Conservation (phyloP, 305 asterid species). For the Plantago lanceolata region DNA sequence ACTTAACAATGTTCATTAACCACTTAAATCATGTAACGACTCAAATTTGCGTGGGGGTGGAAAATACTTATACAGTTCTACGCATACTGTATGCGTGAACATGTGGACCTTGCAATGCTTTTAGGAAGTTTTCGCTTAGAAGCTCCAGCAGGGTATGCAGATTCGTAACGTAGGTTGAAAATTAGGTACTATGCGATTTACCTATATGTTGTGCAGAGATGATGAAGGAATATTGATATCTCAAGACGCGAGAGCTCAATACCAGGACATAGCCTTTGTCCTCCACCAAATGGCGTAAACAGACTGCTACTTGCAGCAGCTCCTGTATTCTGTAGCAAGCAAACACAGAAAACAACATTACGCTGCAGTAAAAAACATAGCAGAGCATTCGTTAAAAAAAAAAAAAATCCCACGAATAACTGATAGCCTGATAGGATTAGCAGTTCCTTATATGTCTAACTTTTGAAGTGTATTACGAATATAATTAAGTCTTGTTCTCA, state of each 20-base stretch:
- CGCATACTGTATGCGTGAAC: no score
- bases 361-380: background rate
- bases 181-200: constrained; percentile 22
- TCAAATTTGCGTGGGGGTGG: background rate
- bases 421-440: no score
- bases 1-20: background rate
- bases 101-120: background rate
- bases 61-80: no score
- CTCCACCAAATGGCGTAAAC: constrained; percentile 96
- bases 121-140: background rate
- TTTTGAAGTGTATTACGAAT: no score
- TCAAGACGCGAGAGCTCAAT: constrained; percentile 89
- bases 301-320: constrained; percentile 40
- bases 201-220: constrained; percentile 75
- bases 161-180: background rate
- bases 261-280: constrained; percentile 94
- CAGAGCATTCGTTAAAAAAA: no score
- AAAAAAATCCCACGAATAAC: no score
- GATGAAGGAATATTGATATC: constrained; percentile 83
- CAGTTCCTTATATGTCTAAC: no score
- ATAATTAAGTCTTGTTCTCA: constrained; percentile 2
- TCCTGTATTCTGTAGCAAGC: constrained; percentile 45
- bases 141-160: background rate
- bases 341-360: background rate
- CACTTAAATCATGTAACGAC: background rate